phyloP scores from a whole-genome alignment of 805 yeast species.

The Cyberlindnera petersonii region DNA sequence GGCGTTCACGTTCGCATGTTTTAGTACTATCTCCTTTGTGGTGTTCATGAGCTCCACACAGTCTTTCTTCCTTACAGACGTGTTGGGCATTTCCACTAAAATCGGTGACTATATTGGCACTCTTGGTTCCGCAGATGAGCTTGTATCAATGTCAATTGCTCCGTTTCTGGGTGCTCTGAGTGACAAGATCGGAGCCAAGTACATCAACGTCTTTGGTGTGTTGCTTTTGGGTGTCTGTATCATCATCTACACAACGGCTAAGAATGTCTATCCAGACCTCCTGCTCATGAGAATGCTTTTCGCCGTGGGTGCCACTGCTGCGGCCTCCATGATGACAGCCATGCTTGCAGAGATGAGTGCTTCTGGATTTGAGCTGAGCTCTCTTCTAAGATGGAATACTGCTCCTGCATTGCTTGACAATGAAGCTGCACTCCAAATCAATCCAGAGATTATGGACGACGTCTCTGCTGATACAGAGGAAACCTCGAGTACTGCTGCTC shows the following conservation, averaged over 20 bases:
- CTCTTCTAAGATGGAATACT: slow-evolving; percentile 18
- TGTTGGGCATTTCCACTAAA: slow-evolving; percentile 29
- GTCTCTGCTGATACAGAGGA: slow-evolving; percentile 5
- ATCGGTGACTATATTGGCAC: slow-evolving; percentile 46
- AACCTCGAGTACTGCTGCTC: slow-evolving; percentile 7
- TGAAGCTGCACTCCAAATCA: slow-evolving; percentile 2
- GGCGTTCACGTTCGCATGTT: slow-evolving; percentile 36
- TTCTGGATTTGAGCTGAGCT: slow-evolving; percentile 37
- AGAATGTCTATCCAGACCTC: slow-evolving; percentile 45
- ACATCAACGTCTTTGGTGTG: slow-evolving; percentile 47
- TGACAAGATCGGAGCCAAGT: slow-evolving; percentile 59
- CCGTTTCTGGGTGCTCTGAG: slow-evolving; percentile 63
- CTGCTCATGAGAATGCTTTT: slow-evolving; percentile 50
- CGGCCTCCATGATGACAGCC: slow-evolving; percentile 58
- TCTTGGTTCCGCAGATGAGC: slow-evolving; percentile 56
- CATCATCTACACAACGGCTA: slow-evolving; percentile 45
- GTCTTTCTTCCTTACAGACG: slow-evolving; percentile 39
- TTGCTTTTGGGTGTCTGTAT: slow-evolving; percentile 44
- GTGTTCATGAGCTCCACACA: slow-evolving; percentile 42
- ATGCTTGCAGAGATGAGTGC: slow-evolving; percentile 51
- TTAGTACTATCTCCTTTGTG: slow-evolving; percentile 37
- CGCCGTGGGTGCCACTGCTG: slow-evolving; percentile 54
- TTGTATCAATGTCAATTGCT: slow-evolving; percentile 46
- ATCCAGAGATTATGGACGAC: slow-evolving; percentile 4
- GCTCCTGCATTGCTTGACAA: slow-evolving; percentile 4